Evolutionary conservation across 2,329 filamentous ascomycete species (phyloP), one percentile per base, ranked within the genome.

Genomic region (Pseudogymnoascus sp.): DNA sequence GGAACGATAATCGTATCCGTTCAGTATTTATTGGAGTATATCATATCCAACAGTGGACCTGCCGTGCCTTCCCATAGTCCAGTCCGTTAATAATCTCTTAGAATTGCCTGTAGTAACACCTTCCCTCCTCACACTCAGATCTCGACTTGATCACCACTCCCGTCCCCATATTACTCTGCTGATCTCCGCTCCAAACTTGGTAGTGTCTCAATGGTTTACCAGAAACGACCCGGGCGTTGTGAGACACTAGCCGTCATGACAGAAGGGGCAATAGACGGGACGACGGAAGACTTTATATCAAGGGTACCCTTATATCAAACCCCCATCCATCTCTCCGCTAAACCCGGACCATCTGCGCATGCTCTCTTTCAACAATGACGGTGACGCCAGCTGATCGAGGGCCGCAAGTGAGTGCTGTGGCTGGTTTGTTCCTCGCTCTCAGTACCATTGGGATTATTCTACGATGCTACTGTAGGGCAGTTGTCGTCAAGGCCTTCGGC

Each of bases 391-490:
- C 50, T 56, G 50, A 56, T 56, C 26, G 50, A 33, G 50, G 50
- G 2, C 50, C 50, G 33, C 50, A 66, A 26, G 67, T 69, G 26
- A 50, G 46, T n/a, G 66, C 61, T 14, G 62, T 66, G 12, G 65
- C 67, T 4, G 64, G 66, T 50, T 43, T 72, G 1, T 76, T 78
- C 62, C 69, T 78, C 10, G 61, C 69, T 6, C 33, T 75, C 1
- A 69, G 75, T n/a, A 78, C 74, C 63, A 24, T 76, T 16, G 71
- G 76, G 10, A 72, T 78, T 61, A 65, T 75, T 38, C 66, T 81
- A 38, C 76, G 81, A 14, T 75, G 75, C 7, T 81, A 79, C 68
- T 79, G 80, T 53, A 78, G 80, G 63, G 60, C 74, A 0, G 71
- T 75, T 28, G 69, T 82, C 22, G 72, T 79, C 40, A 78, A 77